A percentile compares a stretch with the other conserved stretches of the same genome.
phyloP scores from a whole-genome alignment of 1,284 basidiomycete species.

The Marasmius fiardii region DNA sequence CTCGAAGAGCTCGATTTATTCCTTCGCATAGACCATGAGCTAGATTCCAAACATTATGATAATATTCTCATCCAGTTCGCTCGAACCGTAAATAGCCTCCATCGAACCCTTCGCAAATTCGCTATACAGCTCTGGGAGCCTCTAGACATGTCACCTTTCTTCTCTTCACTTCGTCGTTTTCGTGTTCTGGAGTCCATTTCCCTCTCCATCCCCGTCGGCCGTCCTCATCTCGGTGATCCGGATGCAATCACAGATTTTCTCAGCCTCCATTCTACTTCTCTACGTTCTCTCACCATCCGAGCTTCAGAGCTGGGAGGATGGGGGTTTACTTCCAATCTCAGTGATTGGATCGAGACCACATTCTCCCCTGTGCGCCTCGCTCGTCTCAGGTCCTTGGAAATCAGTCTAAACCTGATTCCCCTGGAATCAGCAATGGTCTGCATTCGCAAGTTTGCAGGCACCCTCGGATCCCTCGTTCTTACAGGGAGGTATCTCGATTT shows the following conservation, averaged over 20 bases:
- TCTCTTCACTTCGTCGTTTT: slow-evolving; percentile 26
- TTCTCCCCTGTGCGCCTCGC: slow-evolving; percentile 24
- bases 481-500: slow-evolving; percentile 1
- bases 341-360: slow-evolving; percentile 29
- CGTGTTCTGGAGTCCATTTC: slow-evolving; percentile 29
- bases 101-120: slow-evolving; percentile 31
- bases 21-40: slow-evolving; percentile 33
- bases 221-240: slow-evolving; percentile 34
- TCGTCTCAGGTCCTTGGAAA: slow-evolving; percentile 31
- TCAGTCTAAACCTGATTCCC: slow-evolving; percentile 33
- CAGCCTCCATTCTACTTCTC: slow-evolving; percentile 26
- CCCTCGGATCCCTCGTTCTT: slow-evolving; percentile 1
- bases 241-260: slow-evolving; percentile 31
- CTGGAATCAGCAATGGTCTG: slow-evolving; percentile 14
- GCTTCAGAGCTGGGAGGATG: slow-evolving; percentile 33
- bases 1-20: slow-evolving; percentile 39
- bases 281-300: slow-evolving; percentile 32
- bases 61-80: slow-evolving; percentile 28
- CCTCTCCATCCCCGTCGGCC: slow-evolving; percentile 33
- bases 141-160: slow-evolving; percentile 34
- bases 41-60: slow-evolving; percentile 18
- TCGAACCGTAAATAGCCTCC: slow-evolving; percentile 30
- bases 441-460: background rate
- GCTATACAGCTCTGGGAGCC: slow-evolving; percentile 37
- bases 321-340: slow-evolving; percentile 26